phyloP scores from a whole-genome alignment of 208 protist genomes.

The Acanthamoeba healyi region DNA sequence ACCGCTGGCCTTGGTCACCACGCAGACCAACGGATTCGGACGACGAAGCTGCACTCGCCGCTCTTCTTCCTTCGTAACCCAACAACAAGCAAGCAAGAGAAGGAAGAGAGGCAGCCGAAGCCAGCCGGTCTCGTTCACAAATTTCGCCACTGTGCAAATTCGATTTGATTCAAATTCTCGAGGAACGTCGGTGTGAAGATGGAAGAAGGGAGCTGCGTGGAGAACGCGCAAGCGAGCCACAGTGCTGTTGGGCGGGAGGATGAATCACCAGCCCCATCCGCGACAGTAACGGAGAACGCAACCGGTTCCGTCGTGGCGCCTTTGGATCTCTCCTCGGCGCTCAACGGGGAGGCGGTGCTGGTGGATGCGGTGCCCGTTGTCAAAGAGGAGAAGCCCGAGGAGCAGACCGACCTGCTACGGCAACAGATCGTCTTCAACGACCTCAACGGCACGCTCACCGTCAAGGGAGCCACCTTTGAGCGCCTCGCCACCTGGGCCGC shows the following conservation, averaged over 20 bases:
- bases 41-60: no score
- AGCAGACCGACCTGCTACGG: conserved; percentile 1
- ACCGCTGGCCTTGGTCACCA: no score
- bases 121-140: no score
- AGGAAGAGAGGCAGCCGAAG: no score
- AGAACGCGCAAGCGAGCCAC: no score
- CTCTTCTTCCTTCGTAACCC: neutral
- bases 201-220: neutral
- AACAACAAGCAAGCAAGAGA: no score
- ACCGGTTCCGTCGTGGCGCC: no score
- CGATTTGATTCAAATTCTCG: no score
- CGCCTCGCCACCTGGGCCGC: conserved; percentile 51
- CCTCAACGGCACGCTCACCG: neutral
- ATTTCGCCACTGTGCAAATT: neutral
- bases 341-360: neutral
- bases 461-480: conserved; percentile 56
- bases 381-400: conserved; percentile 31
- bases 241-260: no score
- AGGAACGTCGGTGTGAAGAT: neutral
- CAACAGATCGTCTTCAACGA: conserved; percentile 26
- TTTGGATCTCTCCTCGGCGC: neutral
- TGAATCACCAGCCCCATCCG: neutral
- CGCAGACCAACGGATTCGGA: neutral
- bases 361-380: neutral
- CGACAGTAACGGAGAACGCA: neutral